Conservation (phyloP, 805 yeast species). For the Yarrowia sp. region DNA sequence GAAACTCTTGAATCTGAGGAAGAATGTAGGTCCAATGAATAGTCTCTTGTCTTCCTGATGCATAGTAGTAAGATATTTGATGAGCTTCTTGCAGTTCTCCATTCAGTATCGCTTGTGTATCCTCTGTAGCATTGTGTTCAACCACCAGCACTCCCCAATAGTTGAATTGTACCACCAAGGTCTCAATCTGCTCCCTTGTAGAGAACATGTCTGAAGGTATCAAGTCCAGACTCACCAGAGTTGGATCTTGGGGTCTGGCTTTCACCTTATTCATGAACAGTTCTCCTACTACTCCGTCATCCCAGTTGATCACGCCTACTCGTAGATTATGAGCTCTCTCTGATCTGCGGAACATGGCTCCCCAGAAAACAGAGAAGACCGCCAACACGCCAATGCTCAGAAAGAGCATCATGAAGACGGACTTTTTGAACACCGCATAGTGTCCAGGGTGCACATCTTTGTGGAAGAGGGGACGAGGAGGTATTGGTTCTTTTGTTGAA, state of each 20-base stretch:
- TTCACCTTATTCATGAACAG: constrained; percentile 33
- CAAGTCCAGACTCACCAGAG: neutral
- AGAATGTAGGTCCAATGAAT: constrained; percentile 3
- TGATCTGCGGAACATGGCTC: constrained; percentile 52
- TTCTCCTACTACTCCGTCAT: constrained; percentile 42
- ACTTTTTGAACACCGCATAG: neutral
- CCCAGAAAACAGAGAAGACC: constrained; percentile 60
- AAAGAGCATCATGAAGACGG: constrained; percentile 12
- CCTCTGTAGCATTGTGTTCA: constrained; percentile 2
- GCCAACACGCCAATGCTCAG: constrained; percentile 43
- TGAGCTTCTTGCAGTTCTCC: neutral
- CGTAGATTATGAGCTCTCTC: constrained; percentile 50
- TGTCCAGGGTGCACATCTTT: constrained; percentile 1
- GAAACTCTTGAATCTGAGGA: constrained; percentile 3
- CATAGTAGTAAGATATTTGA: constrained; percentile 22
- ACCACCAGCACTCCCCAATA: constrained; percentile 26
- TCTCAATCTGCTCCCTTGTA: constrained; percentile 11
- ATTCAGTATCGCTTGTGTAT: neutral
- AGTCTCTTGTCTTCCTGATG: constrained; percentile 6
- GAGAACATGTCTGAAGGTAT: constrained; percentile 18
- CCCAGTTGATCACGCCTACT: constrained; percentile 54
- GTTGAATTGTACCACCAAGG: constrained; percentile 19
- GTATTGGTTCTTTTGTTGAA: constrained; percentile 2
- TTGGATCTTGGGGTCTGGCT: neutral
- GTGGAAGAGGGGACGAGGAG: neutral